Percentiles rank a stretch among this genome's conserved stretches.
Evolutionary conservation across 140 eudicot genomes (phyloP).

Genomic region (Ambrosia hybrid): DNA sequence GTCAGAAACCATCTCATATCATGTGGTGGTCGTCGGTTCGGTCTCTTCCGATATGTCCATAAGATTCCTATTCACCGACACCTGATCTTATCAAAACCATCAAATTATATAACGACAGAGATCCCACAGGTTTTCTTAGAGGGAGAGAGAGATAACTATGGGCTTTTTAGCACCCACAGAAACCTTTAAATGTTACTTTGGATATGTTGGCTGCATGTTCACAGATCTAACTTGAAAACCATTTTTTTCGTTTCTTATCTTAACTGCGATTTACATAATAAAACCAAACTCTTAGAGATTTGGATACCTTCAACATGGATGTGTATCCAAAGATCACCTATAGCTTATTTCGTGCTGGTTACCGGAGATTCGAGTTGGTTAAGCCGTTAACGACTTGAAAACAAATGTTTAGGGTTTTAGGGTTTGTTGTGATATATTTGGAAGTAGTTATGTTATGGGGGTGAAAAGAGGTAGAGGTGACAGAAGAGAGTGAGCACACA

Average conservation of each 20-base stretch:
- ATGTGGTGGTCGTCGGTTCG: slow-evolving; percentile 21
- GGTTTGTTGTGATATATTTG: slow-evolving; percentile 15
- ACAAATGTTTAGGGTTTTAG: neutral
- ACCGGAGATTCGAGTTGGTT: no score
- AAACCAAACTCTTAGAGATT: no score
- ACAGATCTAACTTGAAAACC: slow-evolving; percentile 30
- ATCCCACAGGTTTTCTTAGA: neutral
- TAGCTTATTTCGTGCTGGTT: no score
- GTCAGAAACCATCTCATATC: slow-evolving; percentile 27
- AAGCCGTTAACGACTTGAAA: neutral
- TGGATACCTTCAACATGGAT: no score
- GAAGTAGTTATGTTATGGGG: slow-evolving; percentile 1
- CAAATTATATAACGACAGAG: neutral
- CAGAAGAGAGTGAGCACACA: slow-evolving; percentile 50
- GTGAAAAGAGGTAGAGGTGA: slow-evolving; percentile 31
- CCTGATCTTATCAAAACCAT: neutral
- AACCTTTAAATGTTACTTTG: slow-evolving; percentile 2
- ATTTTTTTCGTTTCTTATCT: no score
- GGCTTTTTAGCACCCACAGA: neutral
- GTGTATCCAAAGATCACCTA: no score
- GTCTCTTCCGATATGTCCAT: slow-evolving; percentile 16
- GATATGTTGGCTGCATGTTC: slow-evolving; percentile 24
- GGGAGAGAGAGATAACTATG: neutral
- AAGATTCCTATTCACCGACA: slow-evolving; percentile 21
- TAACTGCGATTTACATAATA: no score